Evolutionary conservation across 148 eudicot genomes (phyloP), one percentile per base, ranked within the genome.

Genomic region (Fallopia convolvulus): DNA sequence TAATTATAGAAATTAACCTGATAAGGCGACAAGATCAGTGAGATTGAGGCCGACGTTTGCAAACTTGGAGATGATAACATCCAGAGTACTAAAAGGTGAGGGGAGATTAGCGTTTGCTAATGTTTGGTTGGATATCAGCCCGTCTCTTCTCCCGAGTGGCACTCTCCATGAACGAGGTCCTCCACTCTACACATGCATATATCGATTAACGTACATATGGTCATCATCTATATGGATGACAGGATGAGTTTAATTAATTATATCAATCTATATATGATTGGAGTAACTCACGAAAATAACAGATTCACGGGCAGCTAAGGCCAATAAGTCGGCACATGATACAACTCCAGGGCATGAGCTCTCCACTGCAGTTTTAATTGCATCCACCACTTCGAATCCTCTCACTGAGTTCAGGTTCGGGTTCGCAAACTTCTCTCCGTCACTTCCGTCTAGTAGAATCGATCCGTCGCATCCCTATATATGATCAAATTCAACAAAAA

Each of bases 401-500:
- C 97, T 88, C 3, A 74, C 80, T 0, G 98, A 93, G 77, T 93
- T 93, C 68, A 52, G 72, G 79, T 91, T 93, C 15, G 91, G 87
- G 2, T 41, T 1, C 3, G 94, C 92, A 58, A 86, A 75, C 75
- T 93, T 93, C 85, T 93, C 98, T 14, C 92, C 75, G 18, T 85
- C 90, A 72, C 50, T 79, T 81, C 92, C 98, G 65, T 93, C 97
- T 75, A 93, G 76, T 61, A 91, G 80, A 47, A 93, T 1, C 6
- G 97, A 93, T 48, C 77, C 98, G 76, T 93, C 98, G 53, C 98
- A 93, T 41, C 98, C 98, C 98, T 93, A 74, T 32, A 44, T 0
- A 32, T 33, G n/a, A 76, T 1, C 21, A 72, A 11, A 70, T 17
- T 10, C 6, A 71, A 15, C 6, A 71, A 15, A 50, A 47, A 7